Evolutionary conservation across 352 stramenopile genomes (phyloP), one percentile per base, ranked within the genome.

Genomic region (Pythium diclinum): DNA sequence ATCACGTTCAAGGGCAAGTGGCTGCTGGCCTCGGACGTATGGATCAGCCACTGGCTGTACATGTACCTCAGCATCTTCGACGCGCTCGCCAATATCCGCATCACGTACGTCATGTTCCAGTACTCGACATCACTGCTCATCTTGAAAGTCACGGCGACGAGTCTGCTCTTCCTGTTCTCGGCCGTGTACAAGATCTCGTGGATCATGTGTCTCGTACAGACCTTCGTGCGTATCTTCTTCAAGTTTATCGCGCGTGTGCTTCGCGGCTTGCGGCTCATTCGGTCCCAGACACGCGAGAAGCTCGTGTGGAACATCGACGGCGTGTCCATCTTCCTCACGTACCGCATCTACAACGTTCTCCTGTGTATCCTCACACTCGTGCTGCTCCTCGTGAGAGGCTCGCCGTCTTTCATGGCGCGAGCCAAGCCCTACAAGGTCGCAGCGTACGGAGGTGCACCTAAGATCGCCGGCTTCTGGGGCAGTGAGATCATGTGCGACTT

Each of bases 1-100:
- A 80, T 87, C 33, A 70, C 70, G 3, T 84, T 85, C 63, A 85
- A 85, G 36, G 78, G 78, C 23, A 69, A 63, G 57, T 49, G 75
- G 10, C 62, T 87, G 19, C 79, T 83, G 72, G 78, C 74, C 0
- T 87, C 78, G 1, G 76, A 85, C 30, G 63, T 82, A 1, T 85
- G 78, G 78, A 82, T 87, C 55, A 85, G 82, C 56, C 76, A 87
- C 48, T 88, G 77, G 79, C 68, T 85, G 1, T 86, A 85, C 57
- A 83, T 85, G 8, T 14, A 71, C 4, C 47, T 85, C 0, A 84
- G 79, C 58, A 77, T 84, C 14, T 49, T 85, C 32, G 77, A 88
- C 11, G 69, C 79, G 3, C 59, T 85, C 4, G 59, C 73, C 8
- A 83, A 74, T 46, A 14, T 85, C 2, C 71, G 77, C 0, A 74